Base-by-base conservation (phyloP, 2,329 filamentous ascomycete genomes). In the Penicillium polonicum region DNA sequence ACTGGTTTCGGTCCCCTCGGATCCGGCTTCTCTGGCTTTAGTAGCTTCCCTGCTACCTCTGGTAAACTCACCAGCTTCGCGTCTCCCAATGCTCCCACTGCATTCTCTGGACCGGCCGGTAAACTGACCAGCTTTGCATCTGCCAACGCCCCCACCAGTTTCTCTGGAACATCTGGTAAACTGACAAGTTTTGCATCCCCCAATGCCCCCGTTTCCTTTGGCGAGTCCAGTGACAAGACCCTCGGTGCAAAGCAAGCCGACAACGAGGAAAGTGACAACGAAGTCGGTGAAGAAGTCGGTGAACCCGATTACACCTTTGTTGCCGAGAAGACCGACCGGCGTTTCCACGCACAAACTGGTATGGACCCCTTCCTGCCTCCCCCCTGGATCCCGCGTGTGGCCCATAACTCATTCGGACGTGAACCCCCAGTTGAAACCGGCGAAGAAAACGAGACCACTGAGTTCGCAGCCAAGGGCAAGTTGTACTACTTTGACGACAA, bases 371-470 rank as follows among this genome's bases (percentile, higher is more conserved):
- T 7, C 25, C n/a, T 17, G 31, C 33, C 17, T 21, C 15, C 21
- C n/a, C 9, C 5, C 51, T n/a, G 23, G 39, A 45, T 13, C 17
- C 38, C 15, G 5, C 3, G 15, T 9, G n/a, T 19, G 45, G 29
- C 13, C 12, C 25, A 17, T 19, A 55, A 58, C 73, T 76, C 65
- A 79, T 57, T 57, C 21, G 7, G 1, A 10, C 15, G 3, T 15
- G 41, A 45, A 49, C 2, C 12, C 41, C 53, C 66, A 92, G 84
- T 93, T 42, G 89, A 96, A 71, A 93, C 94, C 51, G 93, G 93
- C 55, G 93, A 97, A 76, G 87, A 92, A 68, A 86, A 86, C 48
- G 93, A 97, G 73, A 81, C 82, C 21, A 93, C 89, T 2, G 78
- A 91, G 48, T 84, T 93, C 70, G 83, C 86, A 44, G 86, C 89